A percentile compares a stretch with the other conserved stretches of the same genome.
These are phyloP conservation scores for Podospora sp. DNA, from an alignment of 495 filamentous ascomycete species.

Conservation along the genomic window DNA sequence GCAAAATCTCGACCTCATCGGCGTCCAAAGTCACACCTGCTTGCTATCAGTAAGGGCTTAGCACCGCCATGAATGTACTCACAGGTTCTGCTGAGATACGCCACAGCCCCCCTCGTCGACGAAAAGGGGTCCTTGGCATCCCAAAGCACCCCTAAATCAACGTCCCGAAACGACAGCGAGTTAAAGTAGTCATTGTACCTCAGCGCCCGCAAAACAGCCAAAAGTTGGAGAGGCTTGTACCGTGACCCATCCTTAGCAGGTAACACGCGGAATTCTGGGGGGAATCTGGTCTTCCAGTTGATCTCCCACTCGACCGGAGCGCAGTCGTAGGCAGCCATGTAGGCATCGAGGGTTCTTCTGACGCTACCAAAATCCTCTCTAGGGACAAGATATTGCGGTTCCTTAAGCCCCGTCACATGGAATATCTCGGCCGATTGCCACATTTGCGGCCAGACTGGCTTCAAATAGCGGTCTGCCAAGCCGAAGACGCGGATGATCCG, in stretches of 20 bases:
- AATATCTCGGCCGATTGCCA: conserved; percentile 68
- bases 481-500: conserved; percentile 77
- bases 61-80: conserved; percentile 11
- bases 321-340: conserved; percentile 75
- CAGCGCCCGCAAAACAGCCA: conserved; percentile 83
- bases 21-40: conserved; percentile 33
- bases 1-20: conserved; percentile 42
- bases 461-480: conserved; percentile 72
- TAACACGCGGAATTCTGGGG: conserved; percentile 81
- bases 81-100: conserved; percentile 38
- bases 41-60: conserved; percentile 13
- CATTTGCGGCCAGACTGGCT: conserved; percentile 79
- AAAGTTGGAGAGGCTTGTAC: conserved; percentile 74
- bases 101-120: conserved; percentile 30
- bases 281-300: conserved; percentile 74
- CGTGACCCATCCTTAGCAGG: conserved; percentile 60
- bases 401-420: conserved; percentile 62
- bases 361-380: conserved; percentile 79
- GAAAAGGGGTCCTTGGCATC: conserved; percentile 36
- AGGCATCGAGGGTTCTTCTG: conserved; percentile 81
- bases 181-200: conserved; percentile 91
- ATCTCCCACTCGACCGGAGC: conserved; percentile 79
- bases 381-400: conserved; percentile 51
- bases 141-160: conserved; percentile 58
- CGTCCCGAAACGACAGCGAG: conserved; percentile 78